These are phyloP conservation scores for Acanthamoeba polyphaga DNA, from an alignment of 208 protist species.

Conservation along the genomic window DNA sequence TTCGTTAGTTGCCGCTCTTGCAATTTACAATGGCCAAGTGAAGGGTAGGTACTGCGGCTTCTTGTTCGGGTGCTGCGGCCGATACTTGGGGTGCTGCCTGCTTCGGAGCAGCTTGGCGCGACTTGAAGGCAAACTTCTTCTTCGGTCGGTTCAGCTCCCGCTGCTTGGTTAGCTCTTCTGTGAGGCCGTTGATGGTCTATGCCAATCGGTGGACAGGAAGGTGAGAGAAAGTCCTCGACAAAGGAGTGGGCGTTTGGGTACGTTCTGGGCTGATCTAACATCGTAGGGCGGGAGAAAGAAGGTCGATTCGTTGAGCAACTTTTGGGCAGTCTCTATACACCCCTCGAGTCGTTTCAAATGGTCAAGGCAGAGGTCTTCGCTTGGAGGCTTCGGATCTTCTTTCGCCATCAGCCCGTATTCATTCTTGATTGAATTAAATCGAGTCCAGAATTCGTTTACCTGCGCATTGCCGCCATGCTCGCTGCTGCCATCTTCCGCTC, in stretches of 20 bases:
- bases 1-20: not conserved
- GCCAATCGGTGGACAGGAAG: not conserved
- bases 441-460: not conserved
- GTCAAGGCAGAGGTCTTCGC: not conserved
- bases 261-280: not conserved
- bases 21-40: not conserved
- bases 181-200: slow-evolving; percentile 25
- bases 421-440: not conserved
- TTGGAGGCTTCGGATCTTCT: not conserved
- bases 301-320: slow-evolving; percentile 9
- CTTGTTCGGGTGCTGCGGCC: not conserved
- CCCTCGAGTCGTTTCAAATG: not conserved
- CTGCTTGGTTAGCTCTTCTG: slow-evolving; percentile 12
- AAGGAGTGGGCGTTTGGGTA: not conserved
- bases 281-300: not conserved
- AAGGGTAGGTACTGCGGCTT: not conserved
- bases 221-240: not conserved
- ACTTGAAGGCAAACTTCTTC: slow-evolving; percentile 55
- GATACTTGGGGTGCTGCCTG: not conserved
- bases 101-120: not conserved
- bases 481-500: not conserved
- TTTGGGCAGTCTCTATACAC: not conserved
- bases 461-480: not conserved
- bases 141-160: not conserved
- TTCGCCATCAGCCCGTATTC: not conserved